Evolutionary conservation across 129 eudicot species (phyloP).

Genomic region (Tagetes patula): DNA sequence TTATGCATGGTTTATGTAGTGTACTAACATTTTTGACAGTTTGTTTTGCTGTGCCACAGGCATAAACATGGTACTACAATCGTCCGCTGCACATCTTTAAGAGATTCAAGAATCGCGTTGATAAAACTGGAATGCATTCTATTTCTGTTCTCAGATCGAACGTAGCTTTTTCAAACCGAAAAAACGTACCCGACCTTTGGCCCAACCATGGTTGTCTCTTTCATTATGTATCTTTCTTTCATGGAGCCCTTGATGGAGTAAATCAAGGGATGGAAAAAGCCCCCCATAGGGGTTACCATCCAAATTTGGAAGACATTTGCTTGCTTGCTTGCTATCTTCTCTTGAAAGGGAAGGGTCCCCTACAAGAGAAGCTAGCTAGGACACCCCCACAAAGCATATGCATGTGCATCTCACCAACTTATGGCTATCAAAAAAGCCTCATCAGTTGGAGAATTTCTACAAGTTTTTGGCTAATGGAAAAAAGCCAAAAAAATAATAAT

Average conservation of each 20-base stretch:
- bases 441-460: slow-evolving; percentile 18
- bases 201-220: slow-evolving; percentile 85
- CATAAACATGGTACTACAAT: slow-evolving; percentile 73
- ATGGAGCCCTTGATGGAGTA: slow-evolving; percentile 38
- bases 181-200: slow-evolving; percentile 49
- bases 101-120: slow-evolving; percentile 44
- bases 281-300: slow-evolving; percentile 81
- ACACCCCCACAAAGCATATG: slow-evolving; percentile 56
- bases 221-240: slow-evolving; percentile 34
- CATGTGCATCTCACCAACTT: slow-evolving; percentile 73
- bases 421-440: slow-evolving; percentile 27
- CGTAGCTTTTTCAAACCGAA: slow-evolving; percentile 28
- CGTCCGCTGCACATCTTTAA: slow-evolving; percentile 76
- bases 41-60: slow-evolving; percentile 99
- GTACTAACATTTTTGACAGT: slow-evolving; percentile 89
- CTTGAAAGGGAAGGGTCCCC: slow-evolving; percentile 65
- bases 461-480: slow-evolving; percentile 20
- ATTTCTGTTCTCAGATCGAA: slow-evolving; percentile 25
- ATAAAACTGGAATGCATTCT: slow-evolving; percentile 26
- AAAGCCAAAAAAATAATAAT: not conserved
- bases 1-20: not conserved
- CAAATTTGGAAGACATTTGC: slow-evolving; percentile 40
- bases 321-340: slow-evolving; percentile 28
- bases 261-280: slow-evolving; percentile 45
- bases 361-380: slow-evolving; percentile 42